Base-by-base conservation (phyloP, 192 early-diverging fungal species). In the Ramicandelaber brevisporus region DNA sequence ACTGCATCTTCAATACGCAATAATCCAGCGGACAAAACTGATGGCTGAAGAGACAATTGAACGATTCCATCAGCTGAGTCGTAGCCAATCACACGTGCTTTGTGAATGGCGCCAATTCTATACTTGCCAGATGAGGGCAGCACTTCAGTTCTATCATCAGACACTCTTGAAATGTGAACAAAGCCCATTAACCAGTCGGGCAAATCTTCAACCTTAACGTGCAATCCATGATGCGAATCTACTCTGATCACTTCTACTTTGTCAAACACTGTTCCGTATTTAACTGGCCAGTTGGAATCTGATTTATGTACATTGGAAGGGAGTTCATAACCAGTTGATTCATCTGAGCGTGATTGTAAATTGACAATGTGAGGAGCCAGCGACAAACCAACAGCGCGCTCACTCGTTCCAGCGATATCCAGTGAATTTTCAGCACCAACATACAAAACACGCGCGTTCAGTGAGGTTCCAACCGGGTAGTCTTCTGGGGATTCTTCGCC, bases 51-150 rank as follows among this genome's bases (percentile, higher is more conserved):
- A 19, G 73, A 70, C 17, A 86, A 41, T 17, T 63, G 60, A n/a
- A 78, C 43, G 1, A 85, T 21, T 14, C 65, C 65, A 37, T 78
- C 80, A 5, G 73, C 63, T 26, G 68, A 56, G 24, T 81, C 75
- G 41, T 74, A 77, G 7, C 68, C 69, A 17, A 85, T 39, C 3
- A 95, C 72, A 32, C 86, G 65, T 27, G 52, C 82, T 16, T 61
- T 58, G 40, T 95, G 85, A 8, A 33, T 43, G 9, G 63, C 67
- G 23, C 68, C 88, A 2, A 73, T 19, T n/a, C 40, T 48, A 41
- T 55, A 81, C 14, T 48, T 50, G 19, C 70, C 70, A 9, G 37
- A 43, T 6, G 58, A 56, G 9, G 56, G 27, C 7, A 81, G 54
- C 26, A 43, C 41, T 8, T 51, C 41, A 9, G 68, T 22, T 20